Conservation (phyloP, 2,329 filamentous ascomycete species). For the Aureobasidium melanogenum region DNA sequence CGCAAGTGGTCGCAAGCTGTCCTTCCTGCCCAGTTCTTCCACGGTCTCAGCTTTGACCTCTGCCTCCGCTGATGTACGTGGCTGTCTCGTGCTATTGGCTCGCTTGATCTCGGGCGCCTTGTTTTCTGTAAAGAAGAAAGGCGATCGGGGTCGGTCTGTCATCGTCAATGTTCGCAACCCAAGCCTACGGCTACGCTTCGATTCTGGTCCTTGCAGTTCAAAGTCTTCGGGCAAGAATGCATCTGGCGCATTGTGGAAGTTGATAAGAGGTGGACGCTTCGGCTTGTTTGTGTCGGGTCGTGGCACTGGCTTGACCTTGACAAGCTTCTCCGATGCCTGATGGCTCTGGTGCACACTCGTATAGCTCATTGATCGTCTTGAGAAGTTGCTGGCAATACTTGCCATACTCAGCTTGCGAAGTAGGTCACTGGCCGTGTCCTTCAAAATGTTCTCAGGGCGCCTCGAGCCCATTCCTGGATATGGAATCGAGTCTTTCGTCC, state of each 20-base stretch:
- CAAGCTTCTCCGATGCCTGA: not conserved
- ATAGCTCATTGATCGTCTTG: conserved; percentile 58
- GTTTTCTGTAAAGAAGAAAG: conserved; percentile 14
- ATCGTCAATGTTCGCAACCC: conserved; percentile 14
- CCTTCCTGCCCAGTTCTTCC: not conserved
- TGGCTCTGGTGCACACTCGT: conserved; percentile 28
- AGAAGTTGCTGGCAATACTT: conserved; percentile 68
- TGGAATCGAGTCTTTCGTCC: conserved; percentile 71
- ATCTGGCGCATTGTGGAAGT: conserved; percentile 40
- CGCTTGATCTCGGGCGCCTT: conserved; percentile 11
- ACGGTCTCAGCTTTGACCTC: conserved; percentile 6
- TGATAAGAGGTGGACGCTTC: conserved; percentile 25
- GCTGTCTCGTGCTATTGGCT: conserved; percentile 3
- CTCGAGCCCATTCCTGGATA: conserved; percentile 70
- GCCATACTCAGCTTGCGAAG: conserved; percentile 82
- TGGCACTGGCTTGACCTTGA: conserved; percentile 5
- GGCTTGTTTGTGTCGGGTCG: not conserved
- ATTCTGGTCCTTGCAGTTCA: conserved; percentile 25
- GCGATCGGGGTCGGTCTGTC: conserved; percentile 13
- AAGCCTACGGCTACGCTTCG: conserved; percentile 10
- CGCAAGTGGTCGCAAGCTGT: not conserved
- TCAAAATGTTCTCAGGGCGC: conserved; percentile 62
- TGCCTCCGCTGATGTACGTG: not conserved
- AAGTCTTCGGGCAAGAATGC: conserved; percentile 42
- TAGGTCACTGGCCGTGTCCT: conserved; percentile 72